These are phyloP conservation scores for Fusarium compactum DNA, from an alignment of 2,329 filamentous ascomycete species.

Conservation along the genomic window DNA sequence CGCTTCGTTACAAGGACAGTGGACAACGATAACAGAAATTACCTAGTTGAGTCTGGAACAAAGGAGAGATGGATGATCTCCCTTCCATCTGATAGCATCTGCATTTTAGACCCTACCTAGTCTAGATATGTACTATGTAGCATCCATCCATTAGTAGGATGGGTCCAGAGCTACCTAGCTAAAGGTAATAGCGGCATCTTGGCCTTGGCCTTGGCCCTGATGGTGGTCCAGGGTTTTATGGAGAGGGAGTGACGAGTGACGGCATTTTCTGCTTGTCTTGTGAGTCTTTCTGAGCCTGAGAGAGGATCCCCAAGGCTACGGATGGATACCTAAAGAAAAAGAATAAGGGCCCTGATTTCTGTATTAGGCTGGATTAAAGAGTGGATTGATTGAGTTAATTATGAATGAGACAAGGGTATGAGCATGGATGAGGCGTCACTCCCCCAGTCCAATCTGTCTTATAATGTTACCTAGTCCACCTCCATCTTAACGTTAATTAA, in stretches of 20 bases:
- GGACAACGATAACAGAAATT: slow-evolving; percentile 4
- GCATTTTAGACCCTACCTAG: too few species aligned
- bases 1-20: slow-evolving; percentile 1
- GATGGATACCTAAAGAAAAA: background rate
- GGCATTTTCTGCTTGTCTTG: slow-evolving; percentile 28
- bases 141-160: background rate
- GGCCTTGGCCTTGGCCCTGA: slow-evolving; percentile 1
- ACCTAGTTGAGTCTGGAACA: slow-evolving; percentile 7
- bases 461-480: background rate
- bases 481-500: background rate
- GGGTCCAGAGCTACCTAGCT: slow-evolving; percentile 1
- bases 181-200: slow-evolving; percentile 41
- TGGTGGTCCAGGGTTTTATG: slow-evolving; percentile 36
- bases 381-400: slow-evolving; percentile 6
- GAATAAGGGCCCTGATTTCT: slow-evolving; percentile 3
- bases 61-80: slow-evolving; percentile 12
- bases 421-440: slow-evolving; percentile 33
- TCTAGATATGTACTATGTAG: background rate
- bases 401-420: background rate
- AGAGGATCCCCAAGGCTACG: background rate
- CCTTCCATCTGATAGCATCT: slow-evolving; percentile 17
- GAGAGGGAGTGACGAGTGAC: slow-evolving; percentile 43
- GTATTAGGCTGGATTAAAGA: slow-evolving; percentile 1
- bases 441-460: slow-evolving; percentile 9
- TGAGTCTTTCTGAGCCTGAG: background rate